A percentile compares a stretch with the other conserved stretches of the same genome.
Conservation (phyloP, 2,329 filamentous ascomycete species). For the Botryotinia calthae region DNA sequence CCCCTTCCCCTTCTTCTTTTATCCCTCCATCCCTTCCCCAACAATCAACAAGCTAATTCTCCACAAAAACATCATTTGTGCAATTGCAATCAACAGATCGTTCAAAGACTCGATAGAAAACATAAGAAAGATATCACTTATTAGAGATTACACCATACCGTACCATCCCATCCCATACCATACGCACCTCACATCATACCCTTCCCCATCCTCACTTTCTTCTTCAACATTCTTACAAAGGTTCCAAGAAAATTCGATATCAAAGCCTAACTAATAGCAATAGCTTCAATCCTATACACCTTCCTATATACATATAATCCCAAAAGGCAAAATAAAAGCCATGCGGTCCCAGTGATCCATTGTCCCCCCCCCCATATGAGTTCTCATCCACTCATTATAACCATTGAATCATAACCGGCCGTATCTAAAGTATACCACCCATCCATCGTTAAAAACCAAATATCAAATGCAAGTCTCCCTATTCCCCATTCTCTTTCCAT, state of each 20-base stretch:
- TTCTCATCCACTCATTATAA: constrained; percentile 1
- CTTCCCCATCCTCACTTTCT: not conserved
- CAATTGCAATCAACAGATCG: too few relatives aligned
- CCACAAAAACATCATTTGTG: too few relatives aligned
- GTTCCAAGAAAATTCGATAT: not conserved
- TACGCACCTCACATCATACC: not conserved
- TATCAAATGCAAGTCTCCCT: not conserved
- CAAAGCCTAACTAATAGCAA: not conserved
- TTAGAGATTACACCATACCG: too few relatives aligned
- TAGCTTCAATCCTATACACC: not conserved
- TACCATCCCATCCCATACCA: not conserved
- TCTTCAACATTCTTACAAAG: not conserved
- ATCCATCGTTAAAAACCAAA: constrained; percentile 9
- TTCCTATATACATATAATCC: not conserved
- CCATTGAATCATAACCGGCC: constrained; percentile 1
- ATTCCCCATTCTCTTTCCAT: not conserved
- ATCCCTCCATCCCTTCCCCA: too few relatives aligned
- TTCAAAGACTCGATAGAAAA: too few relatives aligned
- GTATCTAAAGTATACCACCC: not conserved
- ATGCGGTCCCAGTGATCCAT: not conserved
- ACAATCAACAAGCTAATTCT: too few relatives aligned
- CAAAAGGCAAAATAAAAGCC: not conserved
- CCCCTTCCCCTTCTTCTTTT: too few relatives aligned
- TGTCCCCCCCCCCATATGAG: not conserved
- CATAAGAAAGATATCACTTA: not conserved